Percentiles rank a stretch among this genome's conserved stretches.
phyloP scores from a whole-genome alignment of 2,329 filamentous ascomycete species.

The Teratosphaeria pseudoeucalypti region DNA sequence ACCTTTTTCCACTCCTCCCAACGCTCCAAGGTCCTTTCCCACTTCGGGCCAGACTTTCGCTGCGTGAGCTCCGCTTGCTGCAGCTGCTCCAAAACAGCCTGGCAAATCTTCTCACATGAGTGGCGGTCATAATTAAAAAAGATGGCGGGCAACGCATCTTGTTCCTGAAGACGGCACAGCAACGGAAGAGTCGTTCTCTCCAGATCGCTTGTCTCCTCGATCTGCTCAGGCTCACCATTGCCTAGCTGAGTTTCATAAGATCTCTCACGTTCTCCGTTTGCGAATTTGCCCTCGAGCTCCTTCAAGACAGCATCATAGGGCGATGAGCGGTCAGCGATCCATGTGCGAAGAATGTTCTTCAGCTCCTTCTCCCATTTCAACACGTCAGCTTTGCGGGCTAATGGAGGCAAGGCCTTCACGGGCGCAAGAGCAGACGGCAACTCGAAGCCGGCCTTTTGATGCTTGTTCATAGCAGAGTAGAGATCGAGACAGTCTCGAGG shows the following conservation, averaged over 20 bases:
- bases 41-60: conserved; percentile 47
- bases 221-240: conserved; percentile 5
- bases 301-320: conserved; percentile 43
- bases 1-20: conserved; percentile 49
- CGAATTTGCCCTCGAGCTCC: conserved; percentile 33
- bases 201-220: conserved; percentile 16
- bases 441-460: conserved; percentile 36
- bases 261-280: conserved; percentile 12
- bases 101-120: conserved; percentile 51
- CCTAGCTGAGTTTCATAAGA: conserved; percentile 13
- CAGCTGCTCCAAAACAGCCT: conserved; percentile 43
- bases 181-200: conserved; percentile 45
- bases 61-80: conserved; percentile 45
- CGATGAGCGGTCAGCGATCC: conserved; percentile 48
- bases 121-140: conserved; percentile 66
- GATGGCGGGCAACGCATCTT: conserved; percentile 60
- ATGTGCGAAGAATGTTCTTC: conserved; percentile 48
- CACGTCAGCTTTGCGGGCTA: conserved; percentile 56
- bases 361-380: conserved; percentile 53
- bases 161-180: conserved; percentile 49
- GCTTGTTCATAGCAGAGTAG: conserved; percentile 53
- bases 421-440: conserved; percentile 44
- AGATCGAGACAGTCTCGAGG: conserved; percentile 58
- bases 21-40: conserved; percentile 49
- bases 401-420: conserved; percentile 36